Percentiles rank a stretch among this genome's conserved stretches.
Conservation (phyloP, 2,329 filamentous ascomycete genomes). For the Colletotrichum nymphaeae region DNA sequence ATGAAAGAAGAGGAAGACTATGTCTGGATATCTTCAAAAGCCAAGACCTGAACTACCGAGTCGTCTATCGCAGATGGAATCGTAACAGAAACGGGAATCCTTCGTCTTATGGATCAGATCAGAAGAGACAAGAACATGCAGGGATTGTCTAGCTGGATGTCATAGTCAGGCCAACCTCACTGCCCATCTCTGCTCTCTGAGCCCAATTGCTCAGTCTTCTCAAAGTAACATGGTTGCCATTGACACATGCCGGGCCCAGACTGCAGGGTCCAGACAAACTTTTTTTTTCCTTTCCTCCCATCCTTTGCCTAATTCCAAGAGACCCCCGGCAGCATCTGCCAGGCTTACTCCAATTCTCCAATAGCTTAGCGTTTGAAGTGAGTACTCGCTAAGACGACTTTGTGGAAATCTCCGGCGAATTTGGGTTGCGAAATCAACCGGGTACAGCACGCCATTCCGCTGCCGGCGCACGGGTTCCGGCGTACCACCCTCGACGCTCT, state of each 20-base stretch:
- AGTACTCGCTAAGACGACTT: background rate
- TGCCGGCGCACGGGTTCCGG: conserved; percentile 18
- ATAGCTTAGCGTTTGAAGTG: background rate
- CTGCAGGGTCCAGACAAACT: conserved; percentile 29
- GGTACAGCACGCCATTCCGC: conserved; percentile 34
- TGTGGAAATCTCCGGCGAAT: conserved; percentile 12
- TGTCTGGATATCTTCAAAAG: too few relatives aligned
- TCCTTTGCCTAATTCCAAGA: background rate
- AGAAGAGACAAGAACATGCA: background rate
- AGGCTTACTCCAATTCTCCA: background rate
- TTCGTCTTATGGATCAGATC: conserved; percentile 23
- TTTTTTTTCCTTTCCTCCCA: background rate
- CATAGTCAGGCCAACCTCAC: background rate
- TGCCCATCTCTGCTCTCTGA: background rate
- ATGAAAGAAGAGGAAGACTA: background rate
- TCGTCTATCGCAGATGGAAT: background rate
- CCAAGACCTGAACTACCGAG: background rate
- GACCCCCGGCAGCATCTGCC: background rate
- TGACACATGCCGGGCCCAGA: conserved; percentile 6
- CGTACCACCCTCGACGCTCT: conserved; percentile 1
- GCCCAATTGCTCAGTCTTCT: background rate
- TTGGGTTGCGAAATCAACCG: conserved; percentile 30
- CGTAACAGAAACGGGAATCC: conserved; percentile 4
- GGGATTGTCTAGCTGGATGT: conserved; percentile 2
- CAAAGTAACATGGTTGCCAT: background rate